A percentile compares a stretch with the other conserved stretches of the same genome.
phyloP scores from a whole-genome alignment of 768 basidiomycete genomes.

The Lactarius pseudohatsudake region DNA sequence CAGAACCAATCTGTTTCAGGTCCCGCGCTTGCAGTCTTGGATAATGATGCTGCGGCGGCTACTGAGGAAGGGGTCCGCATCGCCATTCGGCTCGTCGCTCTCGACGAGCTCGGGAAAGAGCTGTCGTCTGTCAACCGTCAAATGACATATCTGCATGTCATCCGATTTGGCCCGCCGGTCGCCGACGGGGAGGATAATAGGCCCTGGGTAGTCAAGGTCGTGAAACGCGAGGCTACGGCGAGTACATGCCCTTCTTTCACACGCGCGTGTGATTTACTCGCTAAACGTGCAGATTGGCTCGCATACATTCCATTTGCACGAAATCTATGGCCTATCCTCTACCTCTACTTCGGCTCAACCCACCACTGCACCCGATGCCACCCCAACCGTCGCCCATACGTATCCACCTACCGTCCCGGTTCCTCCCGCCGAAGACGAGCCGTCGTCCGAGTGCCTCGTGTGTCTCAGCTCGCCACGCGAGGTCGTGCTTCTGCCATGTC shows the following conservation, averaged over 20 bases:
- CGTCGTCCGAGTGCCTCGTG: constrained; percentile 86
- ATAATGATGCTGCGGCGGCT: constrained; percentile 52
- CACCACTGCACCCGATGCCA: constrained; percentile 38
- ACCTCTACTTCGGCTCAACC: constrained; percentile 37
- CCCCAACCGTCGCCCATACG: constrained; percentile 46
- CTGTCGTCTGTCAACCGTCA: constrained; percentile 79
- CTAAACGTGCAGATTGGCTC: constrained; percentile 67
- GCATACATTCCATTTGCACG: constrained; percentile 93
- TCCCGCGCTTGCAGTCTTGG: constrained; percentile 76
- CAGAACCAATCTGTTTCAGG: constrained; percentile 59
- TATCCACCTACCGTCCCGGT: constrained; percentile 44
- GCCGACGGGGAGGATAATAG: constrained; percentile 48
- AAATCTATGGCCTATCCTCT: constrained; percentile 88
- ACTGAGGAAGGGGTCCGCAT: constrained; percentile 53
- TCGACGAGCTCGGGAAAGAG: constrained; percentile 72
- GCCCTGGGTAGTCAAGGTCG: constrained; percentile 90
- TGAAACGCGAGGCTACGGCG: constrained; percentile 86
- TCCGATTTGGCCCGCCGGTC: constrained; percentile 56
- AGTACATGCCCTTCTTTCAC: constrained; percentile 31
- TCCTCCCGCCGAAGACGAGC: constrained; percentile 58
- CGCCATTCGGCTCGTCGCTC: constrained; percentile 75
- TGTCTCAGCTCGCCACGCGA: constrained; percentile 87
- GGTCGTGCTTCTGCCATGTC: constrained; percentile 89
- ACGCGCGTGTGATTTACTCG: constrained; percentile 7
- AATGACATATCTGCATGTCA: constrained; percentile 83